These are phyloP conservation scores for Lodderomyces elongisporus DNA, from an alignment of 1,139 yeast genomes.

Conservation along the genomic window DNA sequence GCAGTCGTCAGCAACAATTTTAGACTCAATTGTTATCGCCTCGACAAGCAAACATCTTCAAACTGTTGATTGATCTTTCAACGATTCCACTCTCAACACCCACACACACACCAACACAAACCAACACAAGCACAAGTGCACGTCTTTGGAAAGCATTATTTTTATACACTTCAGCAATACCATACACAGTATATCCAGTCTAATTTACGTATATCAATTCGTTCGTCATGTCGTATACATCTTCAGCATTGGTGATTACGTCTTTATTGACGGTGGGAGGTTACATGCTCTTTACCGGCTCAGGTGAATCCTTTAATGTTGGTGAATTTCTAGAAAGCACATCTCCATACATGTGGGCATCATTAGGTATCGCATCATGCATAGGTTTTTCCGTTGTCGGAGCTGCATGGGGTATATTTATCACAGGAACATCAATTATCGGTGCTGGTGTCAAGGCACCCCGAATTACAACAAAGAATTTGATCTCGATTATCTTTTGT, in stretches of 20 bases:
- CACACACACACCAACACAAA: no score
- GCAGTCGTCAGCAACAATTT: no score
- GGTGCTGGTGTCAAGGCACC: slow-evolving; percentile 99
- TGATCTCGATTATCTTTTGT: slow-evolving; percentile 95
- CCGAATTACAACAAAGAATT: slow-evolving; percentile 92
- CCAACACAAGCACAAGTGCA: no score
- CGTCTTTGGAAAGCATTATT: no score
- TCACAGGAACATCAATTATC: slow-evolving; percentile 88
- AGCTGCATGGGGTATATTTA: slow-evolving; percentile 99
- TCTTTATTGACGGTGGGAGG: slow-evolving; percentile 41
- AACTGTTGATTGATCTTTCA: no score
- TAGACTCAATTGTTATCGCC: no score
- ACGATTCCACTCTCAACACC: no score
- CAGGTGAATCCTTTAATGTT: slow-evolving; percentile 85
- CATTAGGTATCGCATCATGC: slow-evolving; percentile 85
- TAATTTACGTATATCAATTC: no score
- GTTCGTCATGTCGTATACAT: slow-evolving; percentile 11
- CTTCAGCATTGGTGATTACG: slow-evolving; percentile 20
- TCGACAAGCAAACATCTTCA: no score
- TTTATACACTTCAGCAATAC: no score
- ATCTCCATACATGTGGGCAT: slow-evolving; percentile 98
- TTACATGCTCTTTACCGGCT: slow-evolving; percentile 82
- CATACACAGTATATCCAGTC: no score
- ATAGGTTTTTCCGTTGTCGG: slow-evolving; percentile 95
- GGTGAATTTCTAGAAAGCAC: slow-evolving; percentile 82